Base-by-base conservation (phyloP, 2,329 filamentous ascomycete species). In the Alternaria atra region DNA sequence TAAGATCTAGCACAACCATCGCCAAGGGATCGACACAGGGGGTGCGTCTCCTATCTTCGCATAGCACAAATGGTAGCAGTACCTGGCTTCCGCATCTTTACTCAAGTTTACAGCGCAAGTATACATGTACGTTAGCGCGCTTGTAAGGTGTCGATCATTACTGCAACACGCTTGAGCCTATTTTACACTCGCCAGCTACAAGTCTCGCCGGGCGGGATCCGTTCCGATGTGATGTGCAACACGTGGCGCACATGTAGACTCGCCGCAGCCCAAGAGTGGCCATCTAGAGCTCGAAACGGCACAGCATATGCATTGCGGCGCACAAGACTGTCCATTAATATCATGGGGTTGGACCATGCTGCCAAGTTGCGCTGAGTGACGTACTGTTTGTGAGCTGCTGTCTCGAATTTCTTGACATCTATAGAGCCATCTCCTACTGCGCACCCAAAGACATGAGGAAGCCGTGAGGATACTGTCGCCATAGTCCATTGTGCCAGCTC, bases 21-120 rank as follows among this genome's bases (percentile, higher is more conserved):
- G 66, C 69, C 46, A 68, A 66, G 56, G n/a, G 69, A 73, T 73
- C 67, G 53, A 43, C 66, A 44, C 65, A 66, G 63, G 70, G 70
- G 70, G 70, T 52, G 60, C 37, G 30, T 39, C 12, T 50, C 30
- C 52, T 23, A 25, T 35, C 52, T 39, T 55, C 20, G 58, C 47
- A 52, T 37, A 37, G 23, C 37, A 43, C 30, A 42, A 53, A 25
- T 12, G 39, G 17, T 29, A 43, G 4, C 37, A 3, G 15, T 3
- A 37, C 20, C 20, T 20, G 30, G 29, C 20, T 35, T 48, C 17
- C n/a, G 25, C 17, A 23, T 34, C 23, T 10, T 10, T 34, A 2
- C 30, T 35, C 5, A 3, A 48, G 1, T 34, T 13, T 48, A 34
- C 7, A 48, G 30, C 30, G 20, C 30, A 48, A 0, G 5, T 2